phyloP scores from a whole-genome alignment of 129 eudicot species.

The Apium graveolens region DNA sequence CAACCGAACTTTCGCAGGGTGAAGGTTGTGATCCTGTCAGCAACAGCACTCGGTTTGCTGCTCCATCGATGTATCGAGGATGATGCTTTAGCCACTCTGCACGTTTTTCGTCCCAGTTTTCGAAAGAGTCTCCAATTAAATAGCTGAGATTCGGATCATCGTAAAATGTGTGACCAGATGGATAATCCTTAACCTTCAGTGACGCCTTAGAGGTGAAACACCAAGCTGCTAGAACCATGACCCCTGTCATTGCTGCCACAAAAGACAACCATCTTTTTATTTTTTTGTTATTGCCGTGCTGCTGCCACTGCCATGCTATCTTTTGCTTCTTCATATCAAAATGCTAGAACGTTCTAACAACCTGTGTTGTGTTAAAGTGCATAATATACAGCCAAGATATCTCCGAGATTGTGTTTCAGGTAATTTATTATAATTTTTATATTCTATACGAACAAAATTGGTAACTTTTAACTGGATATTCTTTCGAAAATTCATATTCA shows the following conservation, averaged over 20 bases:
- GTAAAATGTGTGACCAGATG: not conserved
- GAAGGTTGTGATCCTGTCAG: not conserved
- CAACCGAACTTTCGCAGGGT: not conserved
- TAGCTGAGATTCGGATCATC: not conserved
- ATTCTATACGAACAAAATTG: not conserved
- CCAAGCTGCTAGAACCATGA: not conserved
- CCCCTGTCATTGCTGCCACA: not conserved
- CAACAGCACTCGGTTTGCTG: not conserved
- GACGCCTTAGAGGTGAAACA: not conserved
- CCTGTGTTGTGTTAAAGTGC: not conserved
- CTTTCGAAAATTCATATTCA: not conserved
- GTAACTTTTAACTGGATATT: not conserved
- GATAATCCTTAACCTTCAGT: not conserved
- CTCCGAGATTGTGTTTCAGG: not conserved
- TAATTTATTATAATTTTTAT: too few relatives aligned
- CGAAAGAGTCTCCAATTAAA: not conserved
- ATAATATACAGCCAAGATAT: not conserved
- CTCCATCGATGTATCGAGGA: not conserved
- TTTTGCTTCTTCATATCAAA: not conserved
- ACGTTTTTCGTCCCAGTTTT: slow-evolving; percentile 1
- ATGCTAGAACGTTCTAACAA: not conserved
- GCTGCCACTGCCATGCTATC: not conserved
- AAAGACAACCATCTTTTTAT: not conserved
- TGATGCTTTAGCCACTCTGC: not conserved
- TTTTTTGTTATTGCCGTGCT: not conserved